These are phyloP conservation scores for Zygosaccharomyces kombuchaensis DNA, from an alignment of 805 yeast species.

Conservation along the genomic window DNA sequence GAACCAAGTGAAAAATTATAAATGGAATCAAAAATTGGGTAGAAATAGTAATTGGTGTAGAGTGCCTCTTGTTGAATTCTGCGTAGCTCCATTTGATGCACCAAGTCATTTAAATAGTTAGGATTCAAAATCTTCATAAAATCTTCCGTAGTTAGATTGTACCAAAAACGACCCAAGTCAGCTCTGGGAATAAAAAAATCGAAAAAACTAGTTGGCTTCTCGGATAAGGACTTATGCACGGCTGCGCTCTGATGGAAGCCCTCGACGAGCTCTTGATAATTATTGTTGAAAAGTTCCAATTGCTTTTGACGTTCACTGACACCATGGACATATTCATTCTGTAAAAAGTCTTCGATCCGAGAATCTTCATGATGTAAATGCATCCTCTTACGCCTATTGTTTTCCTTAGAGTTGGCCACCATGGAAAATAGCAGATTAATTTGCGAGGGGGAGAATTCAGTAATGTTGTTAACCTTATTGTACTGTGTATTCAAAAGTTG, in stretches of 20 bases:
- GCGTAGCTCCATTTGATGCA: constrained; percentile 31
- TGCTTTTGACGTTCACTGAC: constrained; percentile 17
- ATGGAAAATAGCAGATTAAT: constrained; percentile 38
- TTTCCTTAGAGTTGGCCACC: constrained; percentile 35
- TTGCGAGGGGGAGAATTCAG: constrained; percentile 41
- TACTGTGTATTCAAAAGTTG: constrained; percentile 36
- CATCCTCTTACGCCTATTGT: constrained; percentile 18
- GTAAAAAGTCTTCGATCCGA: constrained; percentile 27
- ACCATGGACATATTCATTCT: constrained; percentile 28
- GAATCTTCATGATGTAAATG: constrained; percentile 27
- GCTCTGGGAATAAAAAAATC: constrained; percentile 16
- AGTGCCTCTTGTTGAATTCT: constrained; percentile 28
- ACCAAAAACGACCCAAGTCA: constrained; percentile 20
- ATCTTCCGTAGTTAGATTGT: constrained; percentile 37
- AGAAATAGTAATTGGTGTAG: constrained; percentile 39
- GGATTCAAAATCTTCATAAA: constrained; percentile 41
- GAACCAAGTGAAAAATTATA: constrained; percentile 90
- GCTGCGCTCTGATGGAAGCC: constrained; percentile 21
- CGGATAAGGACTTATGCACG: constrained; percentile 6
- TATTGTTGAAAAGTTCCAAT: constrained; percentile 26
- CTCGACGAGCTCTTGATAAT: constrained; percentile 26
- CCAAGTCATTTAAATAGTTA: constrained; percentile 36
- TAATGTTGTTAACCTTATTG: constrained; percentile 39
- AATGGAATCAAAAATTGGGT: constrained; percentile 75
- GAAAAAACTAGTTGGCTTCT: constrained; percentile 14